A percentile compares a stretch with the other conserved stretches of the same genome.
Conservation (phyloP, 2,329 filamentous ascomycete genomes). For the Xylariaceae sp. region DNA sequence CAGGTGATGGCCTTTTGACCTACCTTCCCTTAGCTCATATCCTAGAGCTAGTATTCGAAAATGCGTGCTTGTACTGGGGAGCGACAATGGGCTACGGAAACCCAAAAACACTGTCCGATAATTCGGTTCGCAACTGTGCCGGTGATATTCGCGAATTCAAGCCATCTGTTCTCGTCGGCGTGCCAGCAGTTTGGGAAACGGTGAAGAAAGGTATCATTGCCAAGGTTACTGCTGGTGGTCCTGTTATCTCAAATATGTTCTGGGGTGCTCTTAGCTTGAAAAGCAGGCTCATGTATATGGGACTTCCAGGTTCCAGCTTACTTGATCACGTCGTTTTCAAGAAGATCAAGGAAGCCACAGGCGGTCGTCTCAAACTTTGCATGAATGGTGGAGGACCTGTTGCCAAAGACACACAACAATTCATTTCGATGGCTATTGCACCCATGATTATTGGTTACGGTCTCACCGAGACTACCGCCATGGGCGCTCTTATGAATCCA, state of each 20-base stretch:
- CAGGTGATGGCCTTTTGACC: conserved; percentile 78
- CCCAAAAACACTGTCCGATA: conserved; percentile 82
- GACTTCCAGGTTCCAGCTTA: conserved; percentile 68
- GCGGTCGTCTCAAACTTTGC: conserved; percentile 78
- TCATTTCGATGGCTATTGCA: conserved; percentile 86
- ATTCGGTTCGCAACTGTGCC: conserved; percentile 81
- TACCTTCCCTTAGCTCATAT: conserved; percentile 90
- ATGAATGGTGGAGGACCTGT: conserved; percentile 88
- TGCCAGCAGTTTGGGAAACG: conserved; percentile 88
- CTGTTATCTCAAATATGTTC: conserved; percentile 76
- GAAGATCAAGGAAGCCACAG: conserved; percentile 89
- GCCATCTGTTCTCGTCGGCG: conserved; percentile 82
- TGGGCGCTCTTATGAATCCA: conserved; percentile 77
- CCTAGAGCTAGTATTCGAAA: conserved; percentile 90
- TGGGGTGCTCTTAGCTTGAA: conserved; percentile 63
- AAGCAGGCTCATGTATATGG: conserved; percentile 55
- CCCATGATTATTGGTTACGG: conserved; percentile 92
- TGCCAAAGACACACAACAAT: conserved; percentile 82
- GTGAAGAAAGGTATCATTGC: conserved; percentile 87
- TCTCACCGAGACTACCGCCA: conserved; percentile 82
- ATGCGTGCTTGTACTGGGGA: conserved; percentile 82
- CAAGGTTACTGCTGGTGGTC: conserved; percentile 74
- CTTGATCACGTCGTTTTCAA: conserved; percentile 85
- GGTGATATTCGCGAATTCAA: conserved; percentile 87
- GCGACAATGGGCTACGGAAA: conserved; percentile 89